These are phyloP conservation scores for Raffaelea albimanens DNA, from an alignment of 2,329 filamentous ascomycete species.

Conservation along the genomic window DNA sequence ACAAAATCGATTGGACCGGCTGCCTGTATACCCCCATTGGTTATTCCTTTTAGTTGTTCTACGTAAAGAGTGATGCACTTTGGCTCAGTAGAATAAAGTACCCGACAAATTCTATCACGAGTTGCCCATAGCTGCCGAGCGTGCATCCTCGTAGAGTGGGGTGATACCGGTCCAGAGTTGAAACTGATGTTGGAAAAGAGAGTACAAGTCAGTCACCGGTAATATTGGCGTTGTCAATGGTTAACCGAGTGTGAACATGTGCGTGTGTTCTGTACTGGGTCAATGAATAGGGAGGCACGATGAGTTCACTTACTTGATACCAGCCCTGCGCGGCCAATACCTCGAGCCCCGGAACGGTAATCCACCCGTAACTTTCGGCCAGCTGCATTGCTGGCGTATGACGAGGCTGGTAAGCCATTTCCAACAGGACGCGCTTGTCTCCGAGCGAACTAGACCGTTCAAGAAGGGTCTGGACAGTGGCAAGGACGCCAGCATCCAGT, in stretches of 20 bases:
- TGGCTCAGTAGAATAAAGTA: no score
- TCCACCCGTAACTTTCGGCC: slow-evolving; percentile 70
- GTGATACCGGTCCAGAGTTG: slow-evolving; percentile 76
- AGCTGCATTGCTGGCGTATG: slow-evolving; percentile 79
- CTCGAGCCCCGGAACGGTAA: slow-evolving; percentile 76
- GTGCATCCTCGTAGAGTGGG: slow-evolving; percentile 61
- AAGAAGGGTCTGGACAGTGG: slow-evolving; percentile 50
- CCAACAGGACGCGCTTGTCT: slow-evolving; percentile 57
- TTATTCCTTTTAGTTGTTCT: no score
- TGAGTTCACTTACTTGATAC: slow-evolving; percentile 57
- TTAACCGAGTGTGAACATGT: no score
- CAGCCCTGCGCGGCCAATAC: slow-evolving; percentile 82
- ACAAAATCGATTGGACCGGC: no score
- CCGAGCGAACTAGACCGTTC: slow-evolving; percentile 22
- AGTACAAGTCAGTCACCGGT: no score
- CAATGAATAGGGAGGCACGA: no score
- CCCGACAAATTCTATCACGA: slow-evolving; percentile 9
- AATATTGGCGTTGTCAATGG: neutral
- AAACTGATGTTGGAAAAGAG: slow-evolving; percentile 44
- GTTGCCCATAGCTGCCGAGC: slow-evolving; percentile 45
- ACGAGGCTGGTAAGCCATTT: slow-evolving; percentile 93
- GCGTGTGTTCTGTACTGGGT: no score
- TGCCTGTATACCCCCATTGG: no score
- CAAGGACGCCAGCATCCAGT: slow-evolving; percentile 62
- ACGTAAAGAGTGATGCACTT: no score